These are phyloP conservation scores for Fraxinus quadrangulata DNA, from an alignment of 257 asterid genomes.

Conservation along the genomic window DNA sequence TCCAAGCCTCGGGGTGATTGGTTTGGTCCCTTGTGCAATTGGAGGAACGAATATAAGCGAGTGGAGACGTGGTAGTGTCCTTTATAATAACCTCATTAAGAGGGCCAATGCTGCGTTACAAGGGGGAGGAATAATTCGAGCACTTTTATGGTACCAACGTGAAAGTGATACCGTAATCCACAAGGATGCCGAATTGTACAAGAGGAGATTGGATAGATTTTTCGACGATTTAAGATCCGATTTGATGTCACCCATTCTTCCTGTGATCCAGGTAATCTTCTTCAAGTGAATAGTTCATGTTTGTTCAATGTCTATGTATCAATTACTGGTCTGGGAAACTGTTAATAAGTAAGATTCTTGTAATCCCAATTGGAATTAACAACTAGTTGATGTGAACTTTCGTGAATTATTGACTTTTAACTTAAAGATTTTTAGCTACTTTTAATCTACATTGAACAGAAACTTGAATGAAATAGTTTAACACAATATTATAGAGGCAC, in stretches of 20 bases:
- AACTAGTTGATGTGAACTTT: too few relatives aligned
- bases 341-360: not conserved
- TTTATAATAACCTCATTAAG: conserved; percentile 32
- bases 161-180: conserved; percentile 26
- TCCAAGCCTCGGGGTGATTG: conserved; percentile 20
- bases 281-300: not conserved
- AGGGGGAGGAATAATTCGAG: conserved; percentile 27
- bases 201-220: conserved; percentile 28
- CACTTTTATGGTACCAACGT: conserved; percentile 48
- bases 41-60: conserved; percentile 40
- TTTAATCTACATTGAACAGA: too few relatives aligned
- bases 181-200: conserved; percentile 31
- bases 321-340: not conserved
- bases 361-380: not conserved
- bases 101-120: conserved; percentile 23
- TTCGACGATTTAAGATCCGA: conserved; percentile 31
- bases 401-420: too few relatives aligned
- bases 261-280: conserved; percentile 32
- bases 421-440: too few relatives aligned
- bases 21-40: conserved; percentile 46
- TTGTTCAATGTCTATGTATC: not conserved
- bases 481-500: too few relatives aligned
- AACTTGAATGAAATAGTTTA: too few relatives aligned
- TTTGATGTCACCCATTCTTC: conserved; percentile 22
- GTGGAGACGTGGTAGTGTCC: conserved; percentile 35